Conservation (phyloP, 2,329 filamentous ascomycete species). For the Gremmenia infestans region DNA sequence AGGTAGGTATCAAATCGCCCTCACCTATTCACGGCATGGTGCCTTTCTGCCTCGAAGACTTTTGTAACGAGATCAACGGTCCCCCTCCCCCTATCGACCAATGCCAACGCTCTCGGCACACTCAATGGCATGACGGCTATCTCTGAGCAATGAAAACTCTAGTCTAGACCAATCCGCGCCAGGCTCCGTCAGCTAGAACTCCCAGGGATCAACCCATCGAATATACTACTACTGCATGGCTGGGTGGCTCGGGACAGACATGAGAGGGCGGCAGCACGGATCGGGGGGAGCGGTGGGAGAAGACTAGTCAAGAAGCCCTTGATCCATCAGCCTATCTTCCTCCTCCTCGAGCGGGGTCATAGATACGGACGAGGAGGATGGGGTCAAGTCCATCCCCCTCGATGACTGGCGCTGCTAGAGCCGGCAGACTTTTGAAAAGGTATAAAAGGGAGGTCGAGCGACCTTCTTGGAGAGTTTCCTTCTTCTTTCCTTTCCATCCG, state of each 20-base stretch:
- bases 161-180: conserved; percentile 27
- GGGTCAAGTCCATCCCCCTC: conserved; percentile 32
- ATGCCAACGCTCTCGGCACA: conserved; percentile 22
- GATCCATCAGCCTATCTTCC: conserved; percentile 30
- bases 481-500: conserved; percentile 48
- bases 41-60: conserved; percentile 6
- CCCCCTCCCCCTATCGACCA: conserved; percentile 21
- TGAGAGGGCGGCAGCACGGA: conserved; percentile 27
- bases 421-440: conserved; percentile 39
- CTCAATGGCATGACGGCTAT: conserved; percentile 29
- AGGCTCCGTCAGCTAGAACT: conserved; percentile 22
- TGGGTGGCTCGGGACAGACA: conserved; percentile 19
- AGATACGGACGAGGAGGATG: conserved; percentile 26
- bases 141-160: conserved; percentile 31
- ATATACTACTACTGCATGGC: conserved; percentile 26
- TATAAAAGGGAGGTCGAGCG: conserved; percentile 59
- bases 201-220: conserved; percentile 27
- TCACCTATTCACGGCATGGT: conserved; percentile 13
- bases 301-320: conserved; percentile 18
- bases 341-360: conserved; percentile 36
- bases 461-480: conserved; percentile 40
- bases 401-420: conserved; percentile 19
- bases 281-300: conserved; percentile 15
- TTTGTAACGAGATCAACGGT: conserved; percentile 11
- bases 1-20: conserved; percentile 14